Percentiles rank a stretch among this genome's conserved stretches.
phyloP scores from a whole-genome alignment of 208 protist genomes.

The Strigomonas culicis region DNA sequence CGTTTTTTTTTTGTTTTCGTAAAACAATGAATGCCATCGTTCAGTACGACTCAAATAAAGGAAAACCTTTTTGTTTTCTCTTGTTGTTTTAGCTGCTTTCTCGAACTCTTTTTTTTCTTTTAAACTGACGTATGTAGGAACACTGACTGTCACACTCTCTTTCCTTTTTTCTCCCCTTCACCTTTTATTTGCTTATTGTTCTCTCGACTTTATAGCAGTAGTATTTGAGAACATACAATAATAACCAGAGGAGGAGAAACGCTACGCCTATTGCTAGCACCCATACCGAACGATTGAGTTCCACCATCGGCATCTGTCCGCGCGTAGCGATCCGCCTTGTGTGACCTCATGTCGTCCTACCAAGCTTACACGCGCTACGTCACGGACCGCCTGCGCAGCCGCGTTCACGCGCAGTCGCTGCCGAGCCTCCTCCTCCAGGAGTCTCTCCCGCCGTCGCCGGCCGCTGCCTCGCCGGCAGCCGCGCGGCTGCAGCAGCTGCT shows the following conservation, averaged over 20 bases:
- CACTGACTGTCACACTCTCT: slow-evolving; percentile 4
- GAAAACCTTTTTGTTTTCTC: slow-evolving; percentile 7
- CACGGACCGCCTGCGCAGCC: slow-evolving; percentile 41
- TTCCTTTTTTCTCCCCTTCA: neutral
- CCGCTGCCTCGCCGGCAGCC: slow-evolving; percentile 24
- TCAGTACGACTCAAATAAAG: no score
- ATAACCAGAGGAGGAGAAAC: no score
- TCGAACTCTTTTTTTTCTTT: neutral
- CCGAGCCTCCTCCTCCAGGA: slow-evolving; percentile 12
- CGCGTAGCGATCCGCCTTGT: no score
- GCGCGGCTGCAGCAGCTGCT: slow-evolving; percentile 41
- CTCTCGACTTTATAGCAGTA: no score
- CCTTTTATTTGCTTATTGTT: no score
- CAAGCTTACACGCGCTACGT: neutral
- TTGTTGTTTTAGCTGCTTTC: slow-evolving; percentile 8
- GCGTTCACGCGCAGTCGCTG: slow-evolving; percentile 66
- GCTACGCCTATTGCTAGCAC: no score
- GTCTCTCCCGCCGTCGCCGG: neutral
- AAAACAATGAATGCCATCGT: neutral
- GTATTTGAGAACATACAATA: no score
- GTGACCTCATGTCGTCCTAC: no score
- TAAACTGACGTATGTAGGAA: neutral
- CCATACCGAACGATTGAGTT: no score
- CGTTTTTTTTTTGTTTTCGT: neutral
- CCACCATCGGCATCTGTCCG: no score